Percentiles rank a stretch among this genome's conserved stretches.
Evolutionary conservation across 257 asterid genomes (phyloP).

Genomic region (Solanum arcanum): DNA sequence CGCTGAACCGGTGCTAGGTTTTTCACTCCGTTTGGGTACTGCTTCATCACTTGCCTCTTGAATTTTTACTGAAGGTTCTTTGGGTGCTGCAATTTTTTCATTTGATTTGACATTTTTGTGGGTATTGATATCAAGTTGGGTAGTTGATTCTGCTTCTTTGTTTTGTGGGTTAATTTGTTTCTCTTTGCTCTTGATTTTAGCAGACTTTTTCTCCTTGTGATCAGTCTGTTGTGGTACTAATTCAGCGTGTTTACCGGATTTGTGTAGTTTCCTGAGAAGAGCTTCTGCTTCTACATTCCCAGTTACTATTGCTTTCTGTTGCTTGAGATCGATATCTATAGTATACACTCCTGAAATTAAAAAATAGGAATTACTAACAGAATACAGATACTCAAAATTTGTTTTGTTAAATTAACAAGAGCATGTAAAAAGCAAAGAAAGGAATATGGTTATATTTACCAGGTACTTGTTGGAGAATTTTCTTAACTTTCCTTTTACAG

Average conservation of each 20-base stretch:
- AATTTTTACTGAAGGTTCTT: not conserved
- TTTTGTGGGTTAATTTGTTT: constrained; percentile 7
- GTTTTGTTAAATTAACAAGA: not conserved
- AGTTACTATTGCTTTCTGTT: constrained; percentile 44
- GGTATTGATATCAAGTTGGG: not conserved
- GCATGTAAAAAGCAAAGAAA: not conserved
- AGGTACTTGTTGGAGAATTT: constrained; percentile 34
- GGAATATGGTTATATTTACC: constrained; percentile 7
- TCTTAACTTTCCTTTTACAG: constrained; percentile 58
- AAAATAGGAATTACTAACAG: not conserved
- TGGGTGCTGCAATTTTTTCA: not conserved
- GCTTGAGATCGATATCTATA: constrained; percentile 49
- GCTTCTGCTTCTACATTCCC: constrained; percentile 36
- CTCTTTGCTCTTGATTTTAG: constrained; percentile 1
- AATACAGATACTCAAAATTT: not conserved
- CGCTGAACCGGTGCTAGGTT: not conserved
- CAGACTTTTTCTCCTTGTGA: constrained; percentile 3
- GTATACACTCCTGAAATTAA: constrained; percentile 30
- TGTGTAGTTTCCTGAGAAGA: constrained; percentile 26
- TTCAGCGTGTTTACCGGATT: constrained; percentile 54
- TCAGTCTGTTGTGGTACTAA: constrained; percentile 33
- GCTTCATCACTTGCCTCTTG: not conserved
- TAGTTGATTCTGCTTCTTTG: not conserved
- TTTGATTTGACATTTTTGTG: constrained; percentile 5
- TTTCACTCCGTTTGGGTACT: not conserved